These are phyloP conservation scores for Solanum corneliomulleri DNA, from an alignment of 257 asterid species.

Conservation along the genomic window DNA sequence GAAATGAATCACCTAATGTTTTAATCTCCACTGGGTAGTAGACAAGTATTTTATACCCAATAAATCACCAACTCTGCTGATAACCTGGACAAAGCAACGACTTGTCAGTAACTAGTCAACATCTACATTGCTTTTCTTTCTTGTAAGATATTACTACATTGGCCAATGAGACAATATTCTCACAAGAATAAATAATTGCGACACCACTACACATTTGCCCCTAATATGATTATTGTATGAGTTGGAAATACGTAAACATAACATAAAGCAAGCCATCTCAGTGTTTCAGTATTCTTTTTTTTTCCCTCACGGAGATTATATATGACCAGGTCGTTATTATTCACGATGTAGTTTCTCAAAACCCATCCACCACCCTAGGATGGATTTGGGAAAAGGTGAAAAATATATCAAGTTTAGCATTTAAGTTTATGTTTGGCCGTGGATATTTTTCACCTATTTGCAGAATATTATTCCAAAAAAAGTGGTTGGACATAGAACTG, in stretches of 20 bases:
- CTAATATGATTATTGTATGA: background rate
- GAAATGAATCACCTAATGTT: background rate
- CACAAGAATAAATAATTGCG: background rate
- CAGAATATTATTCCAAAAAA: background rate
- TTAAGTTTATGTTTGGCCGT: background rate
- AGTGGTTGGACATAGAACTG: background rate
- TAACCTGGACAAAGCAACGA: slow-evolving; percentile 29
- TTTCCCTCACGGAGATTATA: background rate
- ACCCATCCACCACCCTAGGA: background rate
- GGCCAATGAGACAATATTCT: background rate
- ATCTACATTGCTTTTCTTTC: background rate
- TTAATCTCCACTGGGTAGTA: background rate
- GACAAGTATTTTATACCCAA: slow-evolving; percentile 82
- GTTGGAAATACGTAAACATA: background rate
- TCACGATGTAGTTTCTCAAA: background rate
- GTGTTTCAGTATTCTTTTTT: background rate
- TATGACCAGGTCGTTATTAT: background rate
- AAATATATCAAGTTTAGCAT: background rate
- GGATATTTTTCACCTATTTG: background rate
- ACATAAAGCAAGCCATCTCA: background rate
- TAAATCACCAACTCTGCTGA: slow-evolving; percentile 65
- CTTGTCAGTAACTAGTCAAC: background rate
- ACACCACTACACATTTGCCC: background rate
- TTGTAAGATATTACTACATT: background rate
- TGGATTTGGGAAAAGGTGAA: background rate